Conservation (phyloP, 495 filamentous ascomycete species). For the Sporormia fimetaria region DNA sequence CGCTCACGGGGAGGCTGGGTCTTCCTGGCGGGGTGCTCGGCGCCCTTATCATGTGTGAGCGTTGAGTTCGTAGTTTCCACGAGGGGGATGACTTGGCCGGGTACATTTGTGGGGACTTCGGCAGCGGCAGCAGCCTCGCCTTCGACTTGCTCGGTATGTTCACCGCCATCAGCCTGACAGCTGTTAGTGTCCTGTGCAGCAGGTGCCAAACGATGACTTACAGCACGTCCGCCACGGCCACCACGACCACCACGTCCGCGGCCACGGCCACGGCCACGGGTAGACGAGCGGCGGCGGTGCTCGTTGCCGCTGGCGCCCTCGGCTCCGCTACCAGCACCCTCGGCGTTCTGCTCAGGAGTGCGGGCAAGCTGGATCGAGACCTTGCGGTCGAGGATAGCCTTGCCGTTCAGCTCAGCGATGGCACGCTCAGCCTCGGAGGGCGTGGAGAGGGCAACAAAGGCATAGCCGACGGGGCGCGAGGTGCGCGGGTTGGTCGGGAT, state of each 20-base stretch:
- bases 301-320: constrained; percentile 61
- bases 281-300: constrained; percentile 33
- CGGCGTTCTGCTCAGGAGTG: constrained; percentile 80
- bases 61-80: constrained; percentile 51
- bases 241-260: constrained; percentile 65
- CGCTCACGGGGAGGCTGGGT: constrained; percentile 45
- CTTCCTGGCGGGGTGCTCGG: constrained; percentile 38
- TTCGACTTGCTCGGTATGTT: constrained; percentile 25
- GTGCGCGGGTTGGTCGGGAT: constrained; percentile 99
- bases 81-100: constrained; percentile 43
- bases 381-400: constrained; percentile 94
- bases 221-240: constrained; percentile 65
- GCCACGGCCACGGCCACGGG: constrained; percentile 34
- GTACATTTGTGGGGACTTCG: constrained; percentile 41
- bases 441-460: constrained; percentile 94
- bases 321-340: constrained; percentile 44
- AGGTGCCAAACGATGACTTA: constrained; percentile 37
- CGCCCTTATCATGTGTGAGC: constrained; percentile 39
- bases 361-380: constrained; percentile 97
- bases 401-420: constrained; percentile 86
- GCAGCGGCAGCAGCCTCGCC: constrained; percentile 30
- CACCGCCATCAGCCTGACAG: constrained; percentile 22
- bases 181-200: background rate
- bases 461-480: constrained; percentile 94
- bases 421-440: constrained; percentile 88